Percentiles rank a stretch among this genome's conserved stretches.
Evolutionary conservation across 768 basidiomycete species (phyloP).

Genomic region (Termitomyces sp.): DNA sequence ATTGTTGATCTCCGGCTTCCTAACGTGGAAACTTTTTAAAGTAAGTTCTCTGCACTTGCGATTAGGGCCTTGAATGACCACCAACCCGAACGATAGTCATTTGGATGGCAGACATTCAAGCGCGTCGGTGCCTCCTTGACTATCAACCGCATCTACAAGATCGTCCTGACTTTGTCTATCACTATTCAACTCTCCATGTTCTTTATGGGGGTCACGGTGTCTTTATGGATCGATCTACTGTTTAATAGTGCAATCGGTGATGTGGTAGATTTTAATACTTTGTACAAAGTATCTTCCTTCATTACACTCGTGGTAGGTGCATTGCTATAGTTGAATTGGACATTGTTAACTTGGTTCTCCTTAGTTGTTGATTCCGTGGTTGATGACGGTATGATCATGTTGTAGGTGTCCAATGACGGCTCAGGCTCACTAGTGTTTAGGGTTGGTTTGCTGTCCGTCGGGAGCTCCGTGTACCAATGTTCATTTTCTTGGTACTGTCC

Average conservation of each 20-base stretch:
- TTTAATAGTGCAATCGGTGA: slow-evolving; percentile 62
- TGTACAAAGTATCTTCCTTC: slow-evolving; percentile 57
- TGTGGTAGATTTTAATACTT: slow-evolving; percentile 35
- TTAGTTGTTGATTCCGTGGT: slow-evolving; percentile 68
- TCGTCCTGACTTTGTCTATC: slow-evolving; percentile 67
- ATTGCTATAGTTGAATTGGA: background rate
- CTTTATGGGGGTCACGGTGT: slow-evolving; percentile 68
- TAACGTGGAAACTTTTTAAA: slow-evolving; percentile 76
- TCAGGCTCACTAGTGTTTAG: slow-evolving; percentile 25
- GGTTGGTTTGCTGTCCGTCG: slow-evolving; percentile 77
- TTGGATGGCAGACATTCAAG: slow-evolving; percentile 89
- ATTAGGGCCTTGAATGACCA: background rate
- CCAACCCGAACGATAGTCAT: slow-evolving; percentile 37
- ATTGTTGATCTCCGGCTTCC: slow-evolving; percentile 54
- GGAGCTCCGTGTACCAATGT: slow-evolving; percentile 57
- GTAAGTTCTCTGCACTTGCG: slow-evolving; percentile 30
- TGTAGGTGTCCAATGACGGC: background rate
- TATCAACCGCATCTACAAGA: slow-evolving; percentile 74
- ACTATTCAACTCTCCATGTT: slow-evolving; percentile 74
- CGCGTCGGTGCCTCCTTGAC: slow-evolving; percentile 72
- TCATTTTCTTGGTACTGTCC: slow-evolving; percentile 60
- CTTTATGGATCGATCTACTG: slow-evolving; percentile 76
- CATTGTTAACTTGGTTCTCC: slow-evolving; percentile 7
- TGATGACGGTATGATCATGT: slow-evolving; percentile 43
- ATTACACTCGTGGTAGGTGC: slow-evolving; percentile 56